These are phyloP conservation scores for Sequoiadendron giganteum DNA, from an alignment of 75 land plant genomes.

Conservation along the genomic window DNA sequence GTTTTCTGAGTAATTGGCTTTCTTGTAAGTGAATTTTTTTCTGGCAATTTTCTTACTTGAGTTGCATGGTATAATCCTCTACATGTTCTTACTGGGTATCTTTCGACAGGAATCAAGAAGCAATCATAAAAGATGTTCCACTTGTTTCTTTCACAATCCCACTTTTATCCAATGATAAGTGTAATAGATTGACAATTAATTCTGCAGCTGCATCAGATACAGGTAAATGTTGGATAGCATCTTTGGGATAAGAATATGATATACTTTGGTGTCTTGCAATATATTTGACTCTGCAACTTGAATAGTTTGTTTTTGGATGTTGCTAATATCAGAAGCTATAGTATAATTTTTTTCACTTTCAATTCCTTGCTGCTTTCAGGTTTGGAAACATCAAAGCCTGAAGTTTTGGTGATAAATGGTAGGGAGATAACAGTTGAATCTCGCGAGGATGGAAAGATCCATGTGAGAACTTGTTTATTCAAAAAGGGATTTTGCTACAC, in stretches of 20 bases:
- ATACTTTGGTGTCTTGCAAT: background rate
- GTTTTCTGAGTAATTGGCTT: background rate
- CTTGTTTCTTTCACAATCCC: background rate
- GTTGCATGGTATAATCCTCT: background rate
- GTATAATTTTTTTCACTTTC: background rate
- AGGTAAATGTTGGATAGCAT: constrained; percentile 8
- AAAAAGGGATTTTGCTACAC: background rate
- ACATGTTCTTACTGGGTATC: background rate
- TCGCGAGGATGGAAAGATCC: constrained; percentile 40
- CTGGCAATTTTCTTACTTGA: background rate
- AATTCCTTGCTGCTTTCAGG: constrained; percentile 16
- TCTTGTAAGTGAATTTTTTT: background rate
- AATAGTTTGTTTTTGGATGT: background rate
- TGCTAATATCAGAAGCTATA: background rate
- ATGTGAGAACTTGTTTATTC: constrained; percentile 28
- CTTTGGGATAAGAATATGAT: background rate
- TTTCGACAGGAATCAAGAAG: background rate
- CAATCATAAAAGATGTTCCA: background rate
- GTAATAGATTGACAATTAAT: constrained; percentile 2
- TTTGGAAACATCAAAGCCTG: constrained; percentile 22
- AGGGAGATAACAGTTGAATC: constrained; percentile 41
- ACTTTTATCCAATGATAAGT: background rate
- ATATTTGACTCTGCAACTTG: background rate
- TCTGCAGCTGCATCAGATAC: constrained; percentile 1
- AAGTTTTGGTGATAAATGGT: constrained; percentile 22